Percentiles rank a stretch among this genome's conserved stretches.
Conservation (phyloP, 805 yeast species). For the Sugiyamaella qingdaonensis region DNA sequence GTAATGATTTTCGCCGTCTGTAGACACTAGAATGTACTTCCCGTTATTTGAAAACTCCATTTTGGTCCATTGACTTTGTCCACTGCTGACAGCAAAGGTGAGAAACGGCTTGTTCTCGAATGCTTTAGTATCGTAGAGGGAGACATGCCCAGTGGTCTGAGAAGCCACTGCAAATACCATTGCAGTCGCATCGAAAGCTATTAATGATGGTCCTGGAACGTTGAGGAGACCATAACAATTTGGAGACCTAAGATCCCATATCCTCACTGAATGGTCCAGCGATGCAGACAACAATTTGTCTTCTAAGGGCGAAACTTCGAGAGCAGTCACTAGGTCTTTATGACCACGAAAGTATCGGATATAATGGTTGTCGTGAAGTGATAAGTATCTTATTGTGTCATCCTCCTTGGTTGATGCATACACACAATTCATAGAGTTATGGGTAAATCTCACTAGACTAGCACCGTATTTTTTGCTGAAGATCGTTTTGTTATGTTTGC, state of each 20-base stretch:
- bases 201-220: slow-evolving; percentile 49
- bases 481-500: slow-evolving; percentile 56
- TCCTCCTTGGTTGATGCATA: slow-evolving; percentile 82
- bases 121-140: slow-evolving; percentile 58
- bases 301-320: slow-evolving; percentile 68
- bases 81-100: slow-evolving; percentile 32
- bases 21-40: slow-evolving; percentile 54
- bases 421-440: slow-evolving; percentile 63
- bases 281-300: slow-evolving; percentile 66
- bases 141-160: slow-evolving; percentile 41
- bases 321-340: slow-evolving; percentile 62
- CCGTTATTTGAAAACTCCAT: slow-evolving; percentile 80
- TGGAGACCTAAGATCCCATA: slow-evolving; percentile 76
- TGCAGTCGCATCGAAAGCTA: slow-evolving; percentile 83
- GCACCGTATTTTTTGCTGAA: slow-evolving; percentile 90
- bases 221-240: slow-evolving; percentile 47
- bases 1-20: slow-evolving; percentile 54
- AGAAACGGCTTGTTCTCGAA: slow-evolving; percentile 57
- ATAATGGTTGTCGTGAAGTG: slow-evolving; percentile 72
- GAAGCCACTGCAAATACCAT: slow-evolving; percentile 69
- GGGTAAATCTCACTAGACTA: slow-evolving; percentile 80
- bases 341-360: slow-evolving; percentile 88
- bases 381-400: slow-evolving; percentile 60
- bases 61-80: slow-evolving; percentile 46
- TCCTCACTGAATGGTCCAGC: slow-evolving; percentile 69